These are phyloP conservation scores for Balamuthia mandrillaris DNA, from an alignment of 208 protist species.

Conservation along the genomic window DNA sequence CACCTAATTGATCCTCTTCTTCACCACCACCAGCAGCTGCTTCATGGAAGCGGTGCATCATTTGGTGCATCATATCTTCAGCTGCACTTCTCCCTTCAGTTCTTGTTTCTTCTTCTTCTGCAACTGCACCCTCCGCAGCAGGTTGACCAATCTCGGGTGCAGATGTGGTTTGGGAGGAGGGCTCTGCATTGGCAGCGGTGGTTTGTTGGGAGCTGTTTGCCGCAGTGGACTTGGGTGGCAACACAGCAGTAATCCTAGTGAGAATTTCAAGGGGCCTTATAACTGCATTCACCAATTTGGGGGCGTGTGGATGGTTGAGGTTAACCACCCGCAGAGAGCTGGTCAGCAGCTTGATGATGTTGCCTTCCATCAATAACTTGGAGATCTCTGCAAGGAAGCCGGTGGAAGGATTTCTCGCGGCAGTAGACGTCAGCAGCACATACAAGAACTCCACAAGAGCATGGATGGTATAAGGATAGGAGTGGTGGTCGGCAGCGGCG, in stretches of 20 bases:
- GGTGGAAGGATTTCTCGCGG: background rate
- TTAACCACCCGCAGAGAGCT: background rate
- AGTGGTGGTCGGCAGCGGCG: background rate
- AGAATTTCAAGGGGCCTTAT: constrained; percentile 15
- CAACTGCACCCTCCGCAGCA: background rate
- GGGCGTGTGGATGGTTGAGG: constrained; percentile 22
- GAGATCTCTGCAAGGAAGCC: constrained; percentile 24
- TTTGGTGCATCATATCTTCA: no score
- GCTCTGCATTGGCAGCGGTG: background rate
- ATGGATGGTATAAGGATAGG: constrained; percentile 24
- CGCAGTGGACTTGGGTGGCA: constrained; percentile 7
- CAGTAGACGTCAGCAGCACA: constrained; percentile 15
- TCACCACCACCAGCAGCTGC: no score
- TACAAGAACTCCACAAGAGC: constrained; percentile 24
- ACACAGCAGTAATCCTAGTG: constrained; percentile 10
- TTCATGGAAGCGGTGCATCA: no score
- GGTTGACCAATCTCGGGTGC: background rate
- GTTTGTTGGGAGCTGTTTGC: no score
- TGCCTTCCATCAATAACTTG: background rate
- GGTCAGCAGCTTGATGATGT: constrained; percentile 35
- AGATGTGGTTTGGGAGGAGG: background rate
- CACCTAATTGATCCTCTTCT: no score
- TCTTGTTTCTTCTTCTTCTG: background rate
- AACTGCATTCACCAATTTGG: constrained; percentile 16
- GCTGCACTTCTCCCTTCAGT: no score